Evolutionary conservation across 352 stramenopile species (phyloP), one percentile per base, ranked within the genome.

Genomic region (Phytophthora melonis): DNA sequence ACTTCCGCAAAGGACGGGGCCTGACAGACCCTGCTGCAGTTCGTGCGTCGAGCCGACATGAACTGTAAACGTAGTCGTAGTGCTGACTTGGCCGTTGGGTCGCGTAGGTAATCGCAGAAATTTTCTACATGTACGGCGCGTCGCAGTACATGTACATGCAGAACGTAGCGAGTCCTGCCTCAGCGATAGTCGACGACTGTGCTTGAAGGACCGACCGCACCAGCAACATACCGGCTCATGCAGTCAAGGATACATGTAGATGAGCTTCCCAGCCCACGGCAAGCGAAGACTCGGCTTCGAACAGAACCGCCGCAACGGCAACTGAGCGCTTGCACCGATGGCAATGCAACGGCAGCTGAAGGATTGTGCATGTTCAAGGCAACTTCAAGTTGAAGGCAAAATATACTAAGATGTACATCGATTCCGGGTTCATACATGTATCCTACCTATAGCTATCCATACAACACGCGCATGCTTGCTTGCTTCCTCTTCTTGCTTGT

Each of bases 331-430:
- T 9, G 41, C 41, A 50, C 41, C 14, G 41, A 16, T 50, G 21
- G 41, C 41, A 50, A 19, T 50, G 14, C 41, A 21, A 27, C 18
- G n/a, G 9, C 47, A 27, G 47, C 18, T 27, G 47, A 54, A 2
- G 2, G 23, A 2, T 27, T 27, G 47, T 54, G 47, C 19, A 27
- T 54, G 47, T 52, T 19, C n/a, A 52, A 52, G 43, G 47, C 47
- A 25, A 27, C 47, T 54, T 54, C 47, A 54, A 54, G n/a, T 54
- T 54, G 47, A 54, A 54, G 47, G 8, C n/a, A 18, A 27, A 23
- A 39, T 39, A 14, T 5, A 50, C 58, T 32, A 68, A 72, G 23
- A 68, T 57, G 66, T 68, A 68, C 58, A 68, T 69, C 57, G 21
- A 61, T 49, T 52, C 7, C 18, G 13, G 18, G 23, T 66, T 65